phyloP scores from a whole-genome alignment of 345 rosid genomes.

The Euphorbia tirucalli region DNA sequence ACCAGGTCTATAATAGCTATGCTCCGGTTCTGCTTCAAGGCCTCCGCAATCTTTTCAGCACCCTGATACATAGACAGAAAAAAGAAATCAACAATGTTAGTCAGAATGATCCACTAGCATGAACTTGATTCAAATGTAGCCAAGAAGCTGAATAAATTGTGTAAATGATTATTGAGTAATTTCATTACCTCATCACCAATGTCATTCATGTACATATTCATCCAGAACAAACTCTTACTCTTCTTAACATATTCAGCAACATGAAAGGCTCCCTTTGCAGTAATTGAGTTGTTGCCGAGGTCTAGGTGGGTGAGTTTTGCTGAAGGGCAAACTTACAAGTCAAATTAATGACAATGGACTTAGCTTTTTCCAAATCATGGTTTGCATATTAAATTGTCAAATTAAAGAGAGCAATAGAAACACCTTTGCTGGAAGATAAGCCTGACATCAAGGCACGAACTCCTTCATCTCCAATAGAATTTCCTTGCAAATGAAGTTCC shows the following conservation, averaged over 20 bases:
- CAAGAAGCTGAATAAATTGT: conserved; percentile 1
- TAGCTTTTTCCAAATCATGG: neutral
- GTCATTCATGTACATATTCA: conserved; percentile 97
- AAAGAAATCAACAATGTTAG: conserved; percentile 13
- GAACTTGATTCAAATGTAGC: neutral
- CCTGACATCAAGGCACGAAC: conserved; percentile 75
- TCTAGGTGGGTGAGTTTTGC: conserved; percentile 71
- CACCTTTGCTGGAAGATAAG: conserved; percentile 85
- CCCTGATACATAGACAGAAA: conserved; percentile 52
- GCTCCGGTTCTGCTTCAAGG: conserved; percentile 76
- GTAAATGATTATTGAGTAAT: conserved; percentile 5
- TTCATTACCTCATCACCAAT: conserved; percentile 79
- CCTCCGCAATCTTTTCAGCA: conserved; percentile 79
- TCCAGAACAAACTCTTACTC: conserved; percentile 87
- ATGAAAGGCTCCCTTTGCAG: conserved; percentile 76
- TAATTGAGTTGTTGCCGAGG: conserved; percentile 88
- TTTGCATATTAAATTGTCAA: conserved; percentile 6
- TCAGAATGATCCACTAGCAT: neutral
- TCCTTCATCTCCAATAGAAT: conserved; percentile 96
- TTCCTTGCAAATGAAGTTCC: conserved; percentile 97
- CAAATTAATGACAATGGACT: conserved; percentile 17
- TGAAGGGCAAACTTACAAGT: conserved; percentile 31
- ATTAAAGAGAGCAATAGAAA: conserved; percentile 13
- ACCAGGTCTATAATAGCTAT: conserved; percentile 81
- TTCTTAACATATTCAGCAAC: conserved; percentile 82